A percentile compares a stretch with the other conserved stretches of the same genome.
These are phyloP conservation scores for Przewalskia tangutica DNA, from an alignment of 257 asterid genomes.

Conservation along the genomic window DNA sequence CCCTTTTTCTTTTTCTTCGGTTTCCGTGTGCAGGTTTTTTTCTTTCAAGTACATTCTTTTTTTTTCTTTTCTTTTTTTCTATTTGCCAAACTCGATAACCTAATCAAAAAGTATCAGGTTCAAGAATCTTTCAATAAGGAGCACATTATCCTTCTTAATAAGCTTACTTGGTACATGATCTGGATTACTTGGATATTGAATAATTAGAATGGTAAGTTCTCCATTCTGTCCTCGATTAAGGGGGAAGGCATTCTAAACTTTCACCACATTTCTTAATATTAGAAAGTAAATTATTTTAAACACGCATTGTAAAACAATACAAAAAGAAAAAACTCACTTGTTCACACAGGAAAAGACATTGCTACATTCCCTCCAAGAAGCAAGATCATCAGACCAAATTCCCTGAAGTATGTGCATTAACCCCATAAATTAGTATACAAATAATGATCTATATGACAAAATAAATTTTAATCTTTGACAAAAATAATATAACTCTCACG, in stretches of 20 bases:
- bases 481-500: constrained; percentile 25
- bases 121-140: no score
- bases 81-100: no score
- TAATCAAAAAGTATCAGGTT: no score
- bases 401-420: constrained; percentile 31
- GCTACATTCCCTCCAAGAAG: constrained; percentile 64
- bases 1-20: neutral
- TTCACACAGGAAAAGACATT: constrained; percentile 47
- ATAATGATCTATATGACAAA: neutral
- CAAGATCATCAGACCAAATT: constrained; percentile 63
- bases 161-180: no score
- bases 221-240: no score
- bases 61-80: no score
- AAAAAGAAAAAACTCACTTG: constrained; percentile 35
- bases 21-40: neutral
- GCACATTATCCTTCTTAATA: no score
- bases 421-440: neutral
- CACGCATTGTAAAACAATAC: neutral
- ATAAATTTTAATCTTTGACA: neutral
- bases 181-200: no score
- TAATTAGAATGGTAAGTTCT: no score
- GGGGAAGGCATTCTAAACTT: neutral
- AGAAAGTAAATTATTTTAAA: neutral
- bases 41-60: neutral
- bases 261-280: neutral